Evolutionary conservation across 2,329 filamentous ascomycete genomes (phyloP).

Genomic region (Xylaria sp.): DNA sequence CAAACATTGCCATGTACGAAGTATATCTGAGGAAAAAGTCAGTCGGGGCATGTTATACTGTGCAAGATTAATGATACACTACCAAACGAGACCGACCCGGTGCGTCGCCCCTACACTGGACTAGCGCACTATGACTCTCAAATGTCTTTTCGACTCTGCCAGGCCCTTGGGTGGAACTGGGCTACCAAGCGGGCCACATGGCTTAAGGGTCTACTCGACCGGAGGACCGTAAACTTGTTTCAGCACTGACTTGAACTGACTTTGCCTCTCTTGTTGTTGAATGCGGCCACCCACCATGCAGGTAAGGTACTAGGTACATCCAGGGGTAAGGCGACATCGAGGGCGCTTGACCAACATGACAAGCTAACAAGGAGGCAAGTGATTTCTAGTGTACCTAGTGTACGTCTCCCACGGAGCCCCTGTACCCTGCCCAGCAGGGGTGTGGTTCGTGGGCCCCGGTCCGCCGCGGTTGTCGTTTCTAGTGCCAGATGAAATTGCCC

Average conservation of each 20-base stretch:
- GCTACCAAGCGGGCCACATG: slow-evolving; percentile 47
- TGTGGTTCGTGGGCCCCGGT: slow-evolving; percentile 42
- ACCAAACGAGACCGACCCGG: slow-evolving; percentile 43
- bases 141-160: slow-evolving; percentile 38
- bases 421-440: slow-evolving; percentile 38
- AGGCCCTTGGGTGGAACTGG: slow-evolving; percentile 43
- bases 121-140: slow-evolving; percentile 39
- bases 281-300: slow-evolving; percentile 1
- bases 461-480: slow-evolving; percentile 50
- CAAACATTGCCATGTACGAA: not conserved
- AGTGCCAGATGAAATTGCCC: slow-evolving; percentile 58
- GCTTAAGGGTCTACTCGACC: slow-evolving; percentile 46
- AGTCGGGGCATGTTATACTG: slow-evolving; percentile 40
- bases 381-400: slow-evolving; percentile 5
- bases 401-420: not conserved
- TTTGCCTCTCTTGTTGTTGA: slow-evolving; percentile 7
- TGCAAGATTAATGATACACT: slow-evolving; percentile 22
- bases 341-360: slow-evolving; percentile 29
- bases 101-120: slow-evolving; percentile 39
- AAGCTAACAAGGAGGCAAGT: slow-evolving; percentile 23
- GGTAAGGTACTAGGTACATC: slow-evolving; percentile 14
- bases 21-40: slow-evolving; percentile 39
- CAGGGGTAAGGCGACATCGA: slow-evolving; percentile 10
- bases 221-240: slow-evolving; percentile 24
- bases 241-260: slow-evolving; percentile 10